Conservation (phyloP, 768 basidiomycete species). For the Gelatoporia subvermispora region DNA sequence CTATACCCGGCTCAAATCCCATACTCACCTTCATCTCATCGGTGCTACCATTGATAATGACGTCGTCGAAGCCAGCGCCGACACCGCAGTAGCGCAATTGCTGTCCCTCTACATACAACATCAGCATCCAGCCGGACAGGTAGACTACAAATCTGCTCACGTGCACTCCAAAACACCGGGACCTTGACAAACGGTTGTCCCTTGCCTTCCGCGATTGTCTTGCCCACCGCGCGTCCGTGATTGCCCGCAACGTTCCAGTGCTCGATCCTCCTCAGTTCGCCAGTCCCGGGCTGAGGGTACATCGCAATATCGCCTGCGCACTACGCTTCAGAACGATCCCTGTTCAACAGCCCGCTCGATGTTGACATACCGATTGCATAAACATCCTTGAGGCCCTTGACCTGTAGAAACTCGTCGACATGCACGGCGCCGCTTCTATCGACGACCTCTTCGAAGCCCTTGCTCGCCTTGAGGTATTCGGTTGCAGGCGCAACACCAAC, state of each 20-base stretch:
- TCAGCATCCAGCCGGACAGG: not conserved
- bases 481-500: slow-evolving; percentile 86
- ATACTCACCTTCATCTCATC: slow-evolving; percentile 66
- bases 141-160: slow-evolving; percentile 36
- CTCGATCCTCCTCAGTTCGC: slow-evolving; percentile 62
- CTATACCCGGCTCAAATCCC: not conserved
- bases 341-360: not conserved
- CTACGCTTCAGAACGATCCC: not conserved
- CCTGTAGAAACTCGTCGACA: slow-evolving; percentile 70
- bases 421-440: slow-evolving; percentile 75
- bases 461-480: slow-evolving; percentile 65
- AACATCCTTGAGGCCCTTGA: slow-evolving; percentile 46
- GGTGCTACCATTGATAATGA: slow-evolving; percentile 71
- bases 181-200: slow-evolving; percentile 71
- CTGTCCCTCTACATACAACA: slow-evolving; percentile 57
- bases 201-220: slow-evolving; percentile 58
- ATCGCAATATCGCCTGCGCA: slow-evolving; percentile 70
- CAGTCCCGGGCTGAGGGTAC: slow-evolving; percentile 57
- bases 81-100: slow-evolving; percentile 83
- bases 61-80: slow-evolving; percentile 66
- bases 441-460: slow-evolving; percentile 46
- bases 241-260: slow-evolving; percentile 95
- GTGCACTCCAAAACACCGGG: slow-evolving; percentile 89
- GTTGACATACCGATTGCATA: slow-evolving; percentile 69
- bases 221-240: slow-evolving; percentile 79